A percentile compares a stretch with the other conserved stretches of the same genome.
phyloP scores from a whole-genome alignment of 2,329 filamentous ascomycete genomes.

The Emmonsiellopsis sp. region DNA sequence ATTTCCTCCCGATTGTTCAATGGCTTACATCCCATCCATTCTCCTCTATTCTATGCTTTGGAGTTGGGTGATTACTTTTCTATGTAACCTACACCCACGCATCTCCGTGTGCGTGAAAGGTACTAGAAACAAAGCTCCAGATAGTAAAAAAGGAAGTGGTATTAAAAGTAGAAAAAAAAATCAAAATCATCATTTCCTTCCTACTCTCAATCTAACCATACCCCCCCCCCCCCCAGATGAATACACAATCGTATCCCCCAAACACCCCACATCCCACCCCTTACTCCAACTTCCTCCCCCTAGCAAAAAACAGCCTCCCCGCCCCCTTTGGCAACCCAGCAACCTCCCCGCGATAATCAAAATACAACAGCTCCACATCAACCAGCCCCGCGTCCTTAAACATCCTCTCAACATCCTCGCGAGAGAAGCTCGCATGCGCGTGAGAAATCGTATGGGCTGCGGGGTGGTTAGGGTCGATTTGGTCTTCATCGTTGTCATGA shows the following conservation, averaged over 20 bases:
- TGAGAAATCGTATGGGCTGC: conserved; percentile 10
- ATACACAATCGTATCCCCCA: background rate
- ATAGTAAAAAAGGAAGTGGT: no score
- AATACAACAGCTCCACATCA: conserved; percentile 6
- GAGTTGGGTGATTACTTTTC: no score
- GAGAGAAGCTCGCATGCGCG: conserved; percentile 5
- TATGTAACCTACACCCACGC: no score
- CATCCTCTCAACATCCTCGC: conserved; percentile 4
- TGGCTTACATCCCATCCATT: no score
- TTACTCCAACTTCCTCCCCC: conserved; percentile 6
- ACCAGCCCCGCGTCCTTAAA: conserved; percentile 3
- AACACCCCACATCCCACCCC: background rate
- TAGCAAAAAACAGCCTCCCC: conserved; percentile 9
- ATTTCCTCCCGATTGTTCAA: no score
- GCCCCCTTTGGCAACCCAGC: conserved; percentile 6
- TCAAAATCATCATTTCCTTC: no score
- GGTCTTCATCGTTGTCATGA: background rate
- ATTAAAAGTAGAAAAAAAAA: no score
- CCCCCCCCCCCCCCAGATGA: no score
- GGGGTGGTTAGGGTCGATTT: background rate
- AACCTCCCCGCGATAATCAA: conserved; percentile 7
- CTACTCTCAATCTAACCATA: no score
- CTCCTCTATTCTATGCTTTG: no score
- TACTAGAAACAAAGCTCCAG: no score
- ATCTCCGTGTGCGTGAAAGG: no score